phyloP scores from a whole-genome alignment of 352 stramenopile genomes.

The Globisporangium cylindrosporum region DNA sequence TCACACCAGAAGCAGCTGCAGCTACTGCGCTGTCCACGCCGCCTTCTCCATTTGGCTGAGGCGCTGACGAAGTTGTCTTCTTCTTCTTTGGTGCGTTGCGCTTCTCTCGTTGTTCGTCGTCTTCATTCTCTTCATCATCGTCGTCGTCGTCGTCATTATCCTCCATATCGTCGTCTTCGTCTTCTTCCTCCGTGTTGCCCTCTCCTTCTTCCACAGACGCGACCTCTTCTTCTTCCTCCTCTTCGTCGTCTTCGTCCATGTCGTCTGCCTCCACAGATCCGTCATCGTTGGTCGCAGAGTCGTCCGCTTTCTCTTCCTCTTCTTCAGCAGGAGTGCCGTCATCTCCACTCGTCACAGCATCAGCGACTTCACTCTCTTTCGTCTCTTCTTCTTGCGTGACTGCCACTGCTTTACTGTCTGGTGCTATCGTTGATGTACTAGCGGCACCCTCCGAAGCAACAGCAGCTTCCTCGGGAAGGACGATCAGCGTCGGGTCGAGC shows the following conservation, averaged over 20 bases:
- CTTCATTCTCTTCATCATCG: not conserved
- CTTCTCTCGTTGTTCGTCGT: conserved; percentile 21
- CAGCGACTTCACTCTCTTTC: not conserved
- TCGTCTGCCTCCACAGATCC: conserved; percentile 22
- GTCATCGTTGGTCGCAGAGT: conserved; percentile 32
- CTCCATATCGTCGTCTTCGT: not conserved
- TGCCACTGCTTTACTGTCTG: not conserved
- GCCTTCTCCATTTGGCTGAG: too few species aligned
- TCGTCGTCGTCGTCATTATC: conserved; percentile 25
- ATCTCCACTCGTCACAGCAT: not conserved
- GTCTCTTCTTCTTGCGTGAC: not conserved
- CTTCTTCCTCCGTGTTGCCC: conserved; percentile 21
- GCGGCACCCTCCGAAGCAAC: not conserved
- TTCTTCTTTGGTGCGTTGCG: conserved; percentile 10
- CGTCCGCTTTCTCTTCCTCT: conserved; percentile 18
- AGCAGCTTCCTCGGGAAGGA: conserved; percentile 27
- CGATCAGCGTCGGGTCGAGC: conserved; percentile 66
- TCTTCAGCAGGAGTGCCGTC: conserved; percentile 4
- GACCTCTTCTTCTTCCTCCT: conserved; percentile 19
- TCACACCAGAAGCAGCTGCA: not conserved
- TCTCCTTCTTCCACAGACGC: conserved; percentile 33
- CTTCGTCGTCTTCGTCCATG: conserved; percentile 40
- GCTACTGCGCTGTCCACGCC: too few species aligned
- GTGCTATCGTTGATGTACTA: not conserved
- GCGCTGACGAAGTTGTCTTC: not conserved